Conservation (phyloP, 345 rosid species). For the Aquilaria sinensis region DNA sequence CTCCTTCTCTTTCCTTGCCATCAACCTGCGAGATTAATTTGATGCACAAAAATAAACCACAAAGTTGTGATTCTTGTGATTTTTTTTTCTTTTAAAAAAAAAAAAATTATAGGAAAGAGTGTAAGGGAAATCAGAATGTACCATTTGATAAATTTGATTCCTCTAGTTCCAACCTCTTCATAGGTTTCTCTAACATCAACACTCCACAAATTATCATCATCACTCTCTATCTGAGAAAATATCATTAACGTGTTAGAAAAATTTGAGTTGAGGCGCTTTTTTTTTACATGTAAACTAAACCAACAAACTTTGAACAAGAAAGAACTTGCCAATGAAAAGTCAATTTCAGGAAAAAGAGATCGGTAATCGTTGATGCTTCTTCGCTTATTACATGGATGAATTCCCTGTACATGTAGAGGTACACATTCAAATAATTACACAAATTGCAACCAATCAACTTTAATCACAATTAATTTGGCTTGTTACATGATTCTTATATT, state of each 20-base stretch:
- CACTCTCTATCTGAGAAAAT: conserved; percentile 46
- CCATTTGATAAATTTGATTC: conserved; percentile 48
- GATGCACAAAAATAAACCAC: neutral
- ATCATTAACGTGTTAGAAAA: no score
- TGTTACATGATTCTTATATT: neutral
- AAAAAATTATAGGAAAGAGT: neutral
- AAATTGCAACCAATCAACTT: neutral
- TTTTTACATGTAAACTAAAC: no score
- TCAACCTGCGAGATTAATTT: conserved; percentile 37
- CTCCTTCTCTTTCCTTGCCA: conserved; percentile 66
- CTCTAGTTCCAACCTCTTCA: conserved; percentile 53
- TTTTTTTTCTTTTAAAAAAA: neutral
- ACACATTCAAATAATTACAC: neutral
- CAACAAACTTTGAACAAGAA: neutral
- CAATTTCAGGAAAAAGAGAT: conserved; percentile 55
- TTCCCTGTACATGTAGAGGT: conserved; percentile 37
- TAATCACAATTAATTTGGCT: neutral
- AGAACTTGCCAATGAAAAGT: conserved; percentile 68
- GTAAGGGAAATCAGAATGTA: conserved; percentile 6
- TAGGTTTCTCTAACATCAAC: conserved; percentile 37
- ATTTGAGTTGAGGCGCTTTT: no score
- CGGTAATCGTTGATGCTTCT: conserved; percentile 43
- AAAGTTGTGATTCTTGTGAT: no score
- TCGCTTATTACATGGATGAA: conserved; percentile 76
- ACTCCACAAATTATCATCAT: conserved; percentile 56